A percentile compares a stretch with the other conserved stretches of the same genome.
phyloP scores from a whole-genome alignment of 2,329 filamentous ascomycete genomes.

The Diaporthe velutina region DNA sequence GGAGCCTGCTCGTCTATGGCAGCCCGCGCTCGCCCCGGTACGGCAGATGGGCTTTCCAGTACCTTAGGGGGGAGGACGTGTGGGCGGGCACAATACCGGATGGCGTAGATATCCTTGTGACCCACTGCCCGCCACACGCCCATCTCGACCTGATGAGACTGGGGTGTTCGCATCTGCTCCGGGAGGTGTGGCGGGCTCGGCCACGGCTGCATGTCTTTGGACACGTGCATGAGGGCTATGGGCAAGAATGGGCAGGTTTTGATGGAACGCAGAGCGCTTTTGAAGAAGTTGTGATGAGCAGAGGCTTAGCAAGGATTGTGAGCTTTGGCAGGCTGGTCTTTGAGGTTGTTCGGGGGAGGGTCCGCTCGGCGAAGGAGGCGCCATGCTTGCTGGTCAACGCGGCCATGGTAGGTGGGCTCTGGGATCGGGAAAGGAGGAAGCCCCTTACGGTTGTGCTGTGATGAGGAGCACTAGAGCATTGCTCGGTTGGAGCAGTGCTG shows the following conservation, averaged over 20 bases:
- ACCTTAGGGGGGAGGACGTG: conserved; percentile 47
- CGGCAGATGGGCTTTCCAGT: conserved; percentile 59
- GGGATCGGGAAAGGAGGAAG: conserved; percentile 13
- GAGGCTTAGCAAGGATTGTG: background rate
- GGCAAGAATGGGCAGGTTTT: background rate
- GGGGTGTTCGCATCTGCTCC: conserved; percentile 47
- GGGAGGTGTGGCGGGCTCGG: conserved; percentile 48
- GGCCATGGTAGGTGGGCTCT: conserved; percentile 15
- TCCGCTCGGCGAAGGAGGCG: background rate
- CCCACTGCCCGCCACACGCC: conserved; percentile 49
- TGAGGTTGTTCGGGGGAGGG: background rate
- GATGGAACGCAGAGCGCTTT: conserved; percentile 8
- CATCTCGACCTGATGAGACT: conserved; percentile 49
- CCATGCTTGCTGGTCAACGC: conserved; percentile 3
- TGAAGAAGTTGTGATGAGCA: conserved; percentile 1
- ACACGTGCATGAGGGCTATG: conserved; percentile 50
- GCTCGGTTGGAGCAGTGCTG: background rate
- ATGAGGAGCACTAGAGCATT: too few relatives aligned
- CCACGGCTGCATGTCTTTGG: conserved; percentile 53
- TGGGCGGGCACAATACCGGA: conserved; percentile 46
- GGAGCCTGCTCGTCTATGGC: conserved; percentile 50
- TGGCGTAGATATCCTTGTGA: conserved; percentile 51
- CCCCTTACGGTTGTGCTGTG: conserved; percentile 4
- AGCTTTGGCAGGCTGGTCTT: conserved; percentile 12
- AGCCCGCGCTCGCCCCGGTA: conserved; percentile 50